Evolutionary conservation across 163 green algal genomes (phyloP).

Genomic region (Scenedesmus sp.): DNA sequence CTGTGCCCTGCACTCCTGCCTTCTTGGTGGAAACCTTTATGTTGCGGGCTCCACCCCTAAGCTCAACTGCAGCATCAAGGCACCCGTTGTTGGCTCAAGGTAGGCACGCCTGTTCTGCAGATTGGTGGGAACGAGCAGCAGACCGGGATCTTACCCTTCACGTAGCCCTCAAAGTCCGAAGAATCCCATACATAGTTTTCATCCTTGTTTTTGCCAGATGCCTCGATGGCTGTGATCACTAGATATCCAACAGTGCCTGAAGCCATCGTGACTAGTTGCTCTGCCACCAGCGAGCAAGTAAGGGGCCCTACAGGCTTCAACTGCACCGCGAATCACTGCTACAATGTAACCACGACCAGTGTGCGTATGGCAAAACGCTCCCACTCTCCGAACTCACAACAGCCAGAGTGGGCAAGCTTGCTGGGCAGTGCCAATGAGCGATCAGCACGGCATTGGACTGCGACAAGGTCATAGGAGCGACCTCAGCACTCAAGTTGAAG

Average conservation of each 20-base stretch:
- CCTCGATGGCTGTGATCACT: conserved; percentile 74
- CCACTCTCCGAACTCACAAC: background rate
- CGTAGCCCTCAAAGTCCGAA: conserved; percentile 71
- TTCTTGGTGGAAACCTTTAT: conserved; percentile 69
- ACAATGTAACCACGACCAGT: background rate
- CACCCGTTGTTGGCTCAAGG: conserved; percentile 16
- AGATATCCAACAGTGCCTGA: conserved; percentile 64
- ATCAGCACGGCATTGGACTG: background rate
- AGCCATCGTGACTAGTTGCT: background rate
- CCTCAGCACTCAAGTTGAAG: background rate
- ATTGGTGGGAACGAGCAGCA: background rate
- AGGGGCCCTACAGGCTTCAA: too few relatives aligned
- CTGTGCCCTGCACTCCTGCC: conserved; percentile 2
- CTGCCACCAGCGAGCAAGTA: background rate
- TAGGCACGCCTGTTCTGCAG: background rate
- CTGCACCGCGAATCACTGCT: background rate
- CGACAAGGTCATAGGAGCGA: background rate
- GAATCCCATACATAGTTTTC: conserved; percentile 77
- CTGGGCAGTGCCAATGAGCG: background rate
- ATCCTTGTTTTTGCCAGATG: conserved; percentile 74
- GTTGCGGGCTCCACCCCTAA: conserved; percentile 69
- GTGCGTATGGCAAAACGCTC: background rate
- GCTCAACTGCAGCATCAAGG: conserved; percentile 70
- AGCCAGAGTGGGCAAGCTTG: background rate
- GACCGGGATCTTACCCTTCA: conserved; percentile 65